phyloP scores from a whole-genome alignment of 306 rosid species.

The Lagenaria siceraria region DNA sequence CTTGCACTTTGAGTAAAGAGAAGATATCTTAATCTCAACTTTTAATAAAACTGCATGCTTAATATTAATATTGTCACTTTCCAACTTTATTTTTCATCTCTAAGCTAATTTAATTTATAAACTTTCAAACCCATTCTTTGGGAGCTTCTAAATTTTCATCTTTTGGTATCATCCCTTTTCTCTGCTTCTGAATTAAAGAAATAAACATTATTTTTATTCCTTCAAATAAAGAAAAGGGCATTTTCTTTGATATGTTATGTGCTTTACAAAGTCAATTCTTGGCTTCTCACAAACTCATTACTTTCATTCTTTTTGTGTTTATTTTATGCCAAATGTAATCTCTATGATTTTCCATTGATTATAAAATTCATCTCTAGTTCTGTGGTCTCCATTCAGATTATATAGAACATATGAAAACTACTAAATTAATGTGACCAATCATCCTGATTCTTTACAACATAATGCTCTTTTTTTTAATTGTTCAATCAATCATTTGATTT shows the following conservation, averaged over 20 bases:
- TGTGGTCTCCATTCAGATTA: background rate
- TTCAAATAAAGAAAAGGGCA: background rate
- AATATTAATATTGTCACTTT: background rate
- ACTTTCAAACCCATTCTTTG: background rate
- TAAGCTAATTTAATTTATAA: background rate
- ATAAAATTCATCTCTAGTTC: background rate
- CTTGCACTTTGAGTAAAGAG: constrained; percentile 39
- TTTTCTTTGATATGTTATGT: background rate
- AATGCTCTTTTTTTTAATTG: background rate
- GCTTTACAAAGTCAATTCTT: background rate
- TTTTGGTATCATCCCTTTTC: background rate
- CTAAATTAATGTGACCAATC: background rate
- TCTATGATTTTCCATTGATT: background rate
- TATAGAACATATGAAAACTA: background rate
- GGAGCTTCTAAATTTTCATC: background rate
- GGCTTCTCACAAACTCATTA: background rate
- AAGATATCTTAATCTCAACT: constrained; percentile 31
- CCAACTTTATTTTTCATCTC: background rate
- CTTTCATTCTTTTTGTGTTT: background rate
- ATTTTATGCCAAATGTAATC: background rate
- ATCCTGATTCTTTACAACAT: background rate
- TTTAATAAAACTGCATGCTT: constrained; percentile 9
- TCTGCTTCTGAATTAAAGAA: too few species aligned
- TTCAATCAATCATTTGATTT: background rate
- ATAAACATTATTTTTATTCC: background rate